A percentile compares a stretch with the other conserved stretches of the same genome.
These are phyloP conservation scores for Albugo laibachii DNA, from an alignment of 352 stramenopile species.

Conservation along the genomic window DNA sequence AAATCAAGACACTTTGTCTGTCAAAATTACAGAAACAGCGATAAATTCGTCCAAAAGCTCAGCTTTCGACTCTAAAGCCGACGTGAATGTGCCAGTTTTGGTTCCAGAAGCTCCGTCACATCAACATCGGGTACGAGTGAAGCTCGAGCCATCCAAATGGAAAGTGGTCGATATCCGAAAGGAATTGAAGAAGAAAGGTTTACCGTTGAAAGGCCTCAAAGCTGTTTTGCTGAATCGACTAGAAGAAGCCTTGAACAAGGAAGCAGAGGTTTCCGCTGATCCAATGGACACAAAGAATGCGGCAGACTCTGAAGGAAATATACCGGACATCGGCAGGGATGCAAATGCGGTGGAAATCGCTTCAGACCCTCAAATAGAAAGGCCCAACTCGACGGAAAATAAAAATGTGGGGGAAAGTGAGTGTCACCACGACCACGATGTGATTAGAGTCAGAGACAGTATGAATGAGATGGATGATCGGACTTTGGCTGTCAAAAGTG, in stretches of 20 bases:
- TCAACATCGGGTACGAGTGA: too few species aligned
- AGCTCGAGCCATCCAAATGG: too few species aligned
- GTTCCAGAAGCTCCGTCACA: too few species aligned
- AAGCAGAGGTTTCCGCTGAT: not conserved
- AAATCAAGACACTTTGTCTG: too few species aligned
- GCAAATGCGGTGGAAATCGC: not conserved
- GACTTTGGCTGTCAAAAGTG: too few species aligned
- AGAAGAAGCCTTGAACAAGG: conserved; percentile 14
- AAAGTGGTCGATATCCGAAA: conserved; percentile 28
- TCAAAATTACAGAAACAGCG: too few species aligned
- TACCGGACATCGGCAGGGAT: not conserved
- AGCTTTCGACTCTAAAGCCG: too few species aligned
- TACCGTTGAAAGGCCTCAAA: conserved; percentile 32
- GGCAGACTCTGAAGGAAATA: not conserved
- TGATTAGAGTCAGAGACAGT: too few species aligned
- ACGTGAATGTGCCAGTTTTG: too few species aligned
- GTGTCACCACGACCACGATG: not conserved
- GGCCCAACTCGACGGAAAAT: not conserved
- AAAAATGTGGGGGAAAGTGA: conserved; percentile 12
- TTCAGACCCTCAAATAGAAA: conserved; percentile 6
- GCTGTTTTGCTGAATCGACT: conserved; percentile 23
- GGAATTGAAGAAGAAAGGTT: conserved; percentile 35
- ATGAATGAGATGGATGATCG: too few species aligned
- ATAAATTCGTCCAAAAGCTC: too few species aligned
- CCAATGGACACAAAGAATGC: not conserved